Evolutionary conservation across 805 yeast genomes (phyloP).

Genomic region (Jamesozyma spencerorum): DNA sequence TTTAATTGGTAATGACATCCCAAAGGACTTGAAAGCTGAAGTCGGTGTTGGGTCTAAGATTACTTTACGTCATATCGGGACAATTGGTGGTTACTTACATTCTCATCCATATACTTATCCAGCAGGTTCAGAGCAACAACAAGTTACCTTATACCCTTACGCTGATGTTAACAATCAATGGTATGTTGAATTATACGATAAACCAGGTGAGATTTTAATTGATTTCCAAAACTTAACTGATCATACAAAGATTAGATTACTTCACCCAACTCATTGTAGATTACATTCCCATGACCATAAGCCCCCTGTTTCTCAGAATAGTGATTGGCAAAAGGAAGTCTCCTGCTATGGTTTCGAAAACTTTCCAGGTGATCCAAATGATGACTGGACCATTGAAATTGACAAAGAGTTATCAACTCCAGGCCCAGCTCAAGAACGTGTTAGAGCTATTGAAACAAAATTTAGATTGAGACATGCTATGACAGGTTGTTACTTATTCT

Average conservation of each 20-base stretch:
- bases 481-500: slow-evolving; percentile 69
- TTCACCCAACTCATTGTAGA: slow-evolving; percentile 50
- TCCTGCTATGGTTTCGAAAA: slow-evolving; percentile 71
- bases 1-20: slow-evolving; percentile 51
- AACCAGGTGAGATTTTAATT: slow-evolving; percentile 43
- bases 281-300: slow-evolving; percentile 82
- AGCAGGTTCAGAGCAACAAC: slow-evolving; percentile 79
- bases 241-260: slow-evolving; percentile 63
- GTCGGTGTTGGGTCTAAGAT: slow-evolving; percentile 69
- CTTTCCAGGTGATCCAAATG: slow-evolving; percentile 76
- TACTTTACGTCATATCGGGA: slow-evolving; percentile 57
- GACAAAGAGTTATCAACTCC: slow-evolving; percentile 44
- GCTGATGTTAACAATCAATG: slow-evolving; percentile 65
- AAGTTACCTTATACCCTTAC: slow-evolving; percentile 72
- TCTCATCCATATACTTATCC: slow-evolving; percentile 64
- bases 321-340: slow-evolving; percentile 79
- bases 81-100: slow-evolving; percentile 75
- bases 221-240: slow-evolving; percentile 54
- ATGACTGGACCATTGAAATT: slow-evolving; percentile 72
- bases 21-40: slow-evolving; percentile 46
- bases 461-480: slow-evolving; percentile 72
- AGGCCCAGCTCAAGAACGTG: slow-evolving; percentile 44
- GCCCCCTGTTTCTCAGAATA: slow-evolving; percentile 60
- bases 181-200: slow-evolving; percentile 61
- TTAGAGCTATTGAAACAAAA: slow-evolving; percentile 60